Conservation (phyloP, 1,284 basidiomycete species). For the Meripilus lineatus region DNA sequence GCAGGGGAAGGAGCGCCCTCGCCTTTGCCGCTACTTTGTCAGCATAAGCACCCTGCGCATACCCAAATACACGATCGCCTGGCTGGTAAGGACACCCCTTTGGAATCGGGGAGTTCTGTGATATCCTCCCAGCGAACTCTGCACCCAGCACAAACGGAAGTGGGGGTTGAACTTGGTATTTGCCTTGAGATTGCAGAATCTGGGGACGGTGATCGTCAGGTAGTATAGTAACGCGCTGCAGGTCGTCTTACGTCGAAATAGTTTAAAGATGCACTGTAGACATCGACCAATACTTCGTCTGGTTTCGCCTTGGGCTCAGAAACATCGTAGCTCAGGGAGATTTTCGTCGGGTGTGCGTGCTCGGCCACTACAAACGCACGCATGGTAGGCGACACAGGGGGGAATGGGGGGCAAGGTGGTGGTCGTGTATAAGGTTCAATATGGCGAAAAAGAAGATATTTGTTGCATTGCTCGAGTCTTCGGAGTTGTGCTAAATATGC, state of each 20-base stretch:
- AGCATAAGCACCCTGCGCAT: constrained; percentile 75
- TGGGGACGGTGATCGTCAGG: constrained; percentile 21
- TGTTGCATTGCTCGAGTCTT: background rate
- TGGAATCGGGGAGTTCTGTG: constrained; percentile 75
- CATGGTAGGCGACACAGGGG: constrained; percentile 42
- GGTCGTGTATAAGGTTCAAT: background rate
- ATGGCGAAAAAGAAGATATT: background rate
- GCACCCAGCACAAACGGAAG: constrained; percentile 81
- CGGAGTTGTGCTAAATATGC: background rate
- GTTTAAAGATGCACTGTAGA: constrained; percentile 75
- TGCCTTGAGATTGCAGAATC: constrained; percentile 85
- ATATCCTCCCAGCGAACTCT: constrained; percentile 84
- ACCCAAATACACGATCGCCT: constrained; percentile 90
- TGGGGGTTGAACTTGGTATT: constrained; percentile 81
- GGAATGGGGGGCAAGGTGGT: background rate
- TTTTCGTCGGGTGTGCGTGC: constrained; percentile 70
- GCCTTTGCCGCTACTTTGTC: constrained; percentile 62
- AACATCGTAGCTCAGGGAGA: constrained; percentile 51
- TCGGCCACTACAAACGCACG: constrained; percentile 74
- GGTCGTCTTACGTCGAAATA: constrained; percentile 64
- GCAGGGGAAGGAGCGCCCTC: constrained; percentile 51
- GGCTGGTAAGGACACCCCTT: constrained; percentile 73
- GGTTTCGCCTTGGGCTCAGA: constrained; percentile 52
- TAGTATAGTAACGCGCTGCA: background rate
- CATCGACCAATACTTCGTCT: constrained; percentile 75